Percentiles rank a stretch among this genome's conserved stretches.
phyloP scores from a whole-genome alignment of 345 rosid genomes.

The Lepidium aucheri region DNA sequence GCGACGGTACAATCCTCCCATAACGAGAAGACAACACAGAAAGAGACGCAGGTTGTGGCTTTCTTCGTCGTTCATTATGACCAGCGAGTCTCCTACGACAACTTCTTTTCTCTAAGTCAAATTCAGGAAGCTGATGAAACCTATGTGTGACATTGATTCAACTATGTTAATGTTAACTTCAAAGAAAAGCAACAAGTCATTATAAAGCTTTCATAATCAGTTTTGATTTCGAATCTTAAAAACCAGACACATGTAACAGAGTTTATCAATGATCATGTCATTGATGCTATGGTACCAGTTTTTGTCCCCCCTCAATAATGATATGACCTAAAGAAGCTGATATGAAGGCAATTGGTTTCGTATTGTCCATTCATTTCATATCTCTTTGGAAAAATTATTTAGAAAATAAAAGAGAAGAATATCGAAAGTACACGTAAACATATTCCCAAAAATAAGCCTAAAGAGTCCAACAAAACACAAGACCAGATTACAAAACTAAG shows the following conservation, averaged over 20 bases:
- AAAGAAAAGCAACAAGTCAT: constrained; percentile 19
- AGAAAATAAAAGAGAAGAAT: not conserved
- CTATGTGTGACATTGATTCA: constrained; percentile 25
- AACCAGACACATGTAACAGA: not conserved
- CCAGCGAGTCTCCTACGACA: constrained; percentile 95
- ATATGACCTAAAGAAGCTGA: constrained; percentile 20
- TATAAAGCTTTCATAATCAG: not conserved
- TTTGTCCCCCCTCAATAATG: constrained; percentile 29
- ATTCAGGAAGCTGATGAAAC: constrained; percentile 90
- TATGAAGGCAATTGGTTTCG: constrained; percentile 1
- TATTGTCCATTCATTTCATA: constrained; percentile 30
- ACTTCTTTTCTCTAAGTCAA: constrained; percentile 92
- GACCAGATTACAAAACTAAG: constrained; percentile 24
- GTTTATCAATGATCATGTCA: constrained; percentile 7
- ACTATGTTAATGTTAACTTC: constrained; percentile 1
- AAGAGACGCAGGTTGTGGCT: constrained; percentile 69
- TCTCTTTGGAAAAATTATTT: not conserved
- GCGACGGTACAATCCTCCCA: constrained; percentile 43
- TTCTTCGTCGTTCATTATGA: constrained; percentile 92
- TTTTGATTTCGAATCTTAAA: not conserved
- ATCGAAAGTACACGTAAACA: constrained; percentile 24
- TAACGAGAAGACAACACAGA: constrained; percentile 39
- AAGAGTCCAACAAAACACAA: constrained; percentile 26
- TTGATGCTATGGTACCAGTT: constrained; percentile 4
- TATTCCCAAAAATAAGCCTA: constrained; percentile 20